Percentiles rank a stretch among this genome's conserved stretches.
These are phyloP conservation scores for Trypanosoma lewisi DNA, from an alignment of 208 protist species.

Conservation along the genomic window DNA sequence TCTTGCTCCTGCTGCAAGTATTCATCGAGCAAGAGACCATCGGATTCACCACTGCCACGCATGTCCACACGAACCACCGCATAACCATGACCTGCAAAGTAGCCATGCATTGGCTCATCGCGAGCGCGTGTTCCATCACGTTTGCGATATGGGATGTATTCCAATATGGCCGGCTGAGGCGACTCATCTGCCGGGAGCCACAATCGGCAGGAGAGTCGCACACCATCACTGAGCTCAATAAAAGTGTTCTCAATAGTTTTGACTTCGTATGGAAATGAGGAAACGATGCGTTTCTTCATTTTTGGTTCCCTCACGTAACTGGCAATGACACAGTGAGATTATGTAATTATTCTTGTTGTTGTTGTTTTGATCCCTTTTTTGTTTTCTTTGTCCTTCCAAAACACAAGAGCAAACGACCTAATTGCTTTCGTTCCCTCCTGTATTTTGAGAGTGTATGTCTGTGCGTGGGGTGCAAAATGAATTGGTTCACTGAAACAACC, in stretches of 20 bases:
- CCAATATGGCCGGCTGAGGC: constrained; percentile 39
- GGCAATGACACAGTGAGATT: neutral
- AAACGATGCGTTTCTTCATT: constrained; percentile 22
- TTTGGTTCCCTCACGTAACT: neutral
- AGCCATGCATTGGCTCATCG: constrained; percentile 74
- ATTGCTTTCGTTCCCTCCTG: too few species aligned
- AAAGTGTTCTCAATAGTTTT: constrained; percentile 43
- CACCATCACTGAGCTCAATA: constrained; percentile 44
- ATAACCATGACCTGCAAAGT: constrained; percentile 52
- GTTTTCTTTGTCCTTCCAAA: too few species aligned
- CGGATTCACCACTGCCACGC: constrained; percentile 59
- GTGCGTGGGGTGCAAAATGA: too few species aligned
- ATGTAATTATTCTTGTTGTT: neutral
- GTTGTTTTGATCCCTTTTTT: too few species aligned
- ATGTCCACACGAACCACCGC: constrained; percentile 62
- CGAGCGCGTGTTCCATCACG: constrained; percentile 53
- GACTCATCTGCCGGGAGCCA: constrained; percentile 41
- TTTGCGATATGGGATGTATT: constrained; percentile 74
- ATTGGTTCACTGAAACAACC: too few species aligned
- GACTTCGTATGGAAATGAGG: constrained; percentile 35
- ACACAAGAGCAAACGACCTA: too few species aligned
- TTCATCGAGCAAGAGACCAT: constrained; percentile 52
- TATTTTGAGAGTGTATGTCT: too few species aligned
- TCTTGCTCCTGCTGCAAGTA: constrained; percentile 63
- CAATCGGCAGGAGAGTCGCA: constrained; percentile 40